These are phyloP conservation scores for Suillus lakei DNA, from an alignment of 768 basidiomycete genomes.

Conservation along the genomic window DNA sequence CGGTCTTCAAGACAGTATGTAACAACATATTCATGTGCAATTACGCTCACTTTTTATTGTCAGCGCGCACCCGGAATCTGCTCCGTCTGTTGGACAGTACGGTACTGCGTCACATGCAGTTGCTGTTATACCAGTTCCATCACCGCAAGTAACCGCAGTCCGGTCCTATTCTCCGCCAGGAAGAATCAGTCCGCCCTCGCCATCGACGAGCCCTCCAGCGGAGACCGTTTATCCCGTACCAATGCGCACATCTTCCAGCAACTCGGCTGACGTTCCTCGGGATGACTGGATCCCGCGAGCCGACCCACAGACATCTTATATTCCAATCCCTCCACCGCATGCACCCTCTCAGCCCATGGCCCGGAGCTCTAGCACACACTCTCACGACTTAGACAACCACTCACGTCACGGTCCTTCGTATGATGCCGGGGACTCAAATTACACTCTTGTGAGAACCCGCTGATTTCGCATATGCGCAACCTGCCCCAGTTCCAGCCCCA, in stretches of 20 bases:
- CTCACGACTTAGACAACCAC: conserved; percentile 19
- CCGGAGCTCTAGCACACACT: conserved; percentile 19
- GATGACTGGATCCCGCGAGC: conserved; percentile 36
- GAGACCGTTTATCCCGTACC: conserved; percentile 35
- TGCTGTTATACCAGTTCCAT: conserved; percentile 29
- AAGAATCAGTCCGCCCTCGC: conserved; percentile 15
- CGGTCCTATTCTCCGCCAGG: conserved; percentile 17
- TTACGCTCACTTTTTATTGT: conserved; percentile 5
- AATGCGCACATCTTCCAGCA: conserved; percentile 26
- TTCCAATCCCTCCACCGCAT: conserved; percentile 28
- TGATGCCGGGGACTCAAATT: conserved; percentile 1
- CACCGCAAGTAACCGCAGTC: conserved; percentile 15
- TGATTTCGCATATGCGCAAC: conserved; percentile 34
- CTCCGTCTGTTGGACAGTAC: conserved; percentile 28
- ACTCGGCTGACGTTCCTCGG: conserved; percentile 13
- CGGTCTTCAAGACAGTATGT: conserved; percentile 15
- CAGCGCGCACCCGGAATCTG: conserved; percentile 33
- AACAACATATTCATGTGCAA: conserved; percentile 4
- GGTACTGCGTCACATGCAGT: conserved; percentile 17
- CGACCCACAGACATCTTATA: conserved; percentile 30
- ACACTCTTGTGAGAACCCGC: conserved; percentile 30
- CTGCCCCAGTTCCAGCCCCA: conserved; percentile 14
- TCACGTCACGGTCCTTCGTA: background rate
- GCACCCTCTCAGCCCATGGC: conserved; percentile 19
- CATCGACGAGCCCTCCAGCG: conserved; percentile 8